Percentiles rank a stretch among this genome's conserved stretches.
Conservation (phyloP, 306 rosid genomes). For the Geum urbanum region DNA sequence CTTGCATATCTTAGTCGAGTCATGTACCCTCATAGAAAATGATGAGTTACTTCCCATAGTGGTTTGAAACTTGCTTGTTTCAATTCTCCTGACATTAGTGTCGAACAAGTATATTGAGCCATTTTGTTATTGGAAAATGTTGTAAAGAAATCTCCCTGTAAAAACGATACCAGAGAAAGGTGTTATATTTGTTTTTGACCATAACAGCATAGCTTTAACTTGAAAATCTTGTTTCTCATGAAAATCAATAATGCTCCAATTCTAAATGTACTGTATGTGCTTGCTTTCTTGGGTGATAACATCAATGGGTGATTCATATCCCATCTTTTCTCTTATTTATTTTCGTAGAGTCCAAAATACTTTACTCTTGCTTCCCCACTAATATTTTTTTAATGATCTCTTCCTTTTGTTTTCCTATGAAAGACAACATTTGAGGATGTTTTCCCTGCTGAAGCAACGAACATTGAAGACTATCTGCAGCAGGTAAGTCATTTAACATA, state of each 20-base stretch:
- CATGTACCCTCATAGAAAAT: neutral
- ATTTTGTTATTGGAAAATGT: too few relatives aligned
- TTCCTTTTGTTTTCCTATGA: slow-evolving; percentile 12
- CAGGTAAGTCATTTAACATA: slow-evolving; percentile 53
- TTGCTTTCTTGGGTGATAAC: neutral
- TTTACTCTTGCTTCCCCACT: slow-evolving; percentile 27
- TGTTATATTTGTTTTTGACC: too few relatives aligned
- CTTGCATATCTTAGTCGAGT: slow-evolving; percentile 6
- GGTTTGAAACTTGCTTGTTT: neutral
- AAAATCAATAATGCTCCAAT: neutral
- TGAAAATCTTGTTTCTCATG: neutral
- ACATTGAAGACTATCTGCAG: slow-evolving; percentile 95
- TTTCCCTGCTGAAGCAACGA: slow-evolving; percentile 96
- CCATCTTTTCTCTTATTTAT: neutral
- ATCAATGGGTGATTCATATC: neutral
- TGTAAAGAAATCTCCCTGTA: too few relatives aligned
- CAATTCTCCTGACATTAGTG: too few relatives aligned
- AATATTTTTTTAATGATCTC: slow-evolving; percentile 2
- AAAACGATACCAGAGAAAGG: too few relatives aligned
- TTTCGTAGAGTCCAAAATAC: neutral
- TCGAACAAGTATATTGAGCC: too few relatives aligned
- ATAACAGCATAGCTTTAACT: neutral
- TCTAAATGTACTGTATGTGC: neutral
- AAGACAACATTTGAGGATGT: slow-evolving; percentile 98
- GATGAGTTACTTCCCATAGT: slow-evolving; percentile 5